phyloP scores from a whole-genome alignment of 345 rosid species.

The Stellera chamaejasme region DNA sequence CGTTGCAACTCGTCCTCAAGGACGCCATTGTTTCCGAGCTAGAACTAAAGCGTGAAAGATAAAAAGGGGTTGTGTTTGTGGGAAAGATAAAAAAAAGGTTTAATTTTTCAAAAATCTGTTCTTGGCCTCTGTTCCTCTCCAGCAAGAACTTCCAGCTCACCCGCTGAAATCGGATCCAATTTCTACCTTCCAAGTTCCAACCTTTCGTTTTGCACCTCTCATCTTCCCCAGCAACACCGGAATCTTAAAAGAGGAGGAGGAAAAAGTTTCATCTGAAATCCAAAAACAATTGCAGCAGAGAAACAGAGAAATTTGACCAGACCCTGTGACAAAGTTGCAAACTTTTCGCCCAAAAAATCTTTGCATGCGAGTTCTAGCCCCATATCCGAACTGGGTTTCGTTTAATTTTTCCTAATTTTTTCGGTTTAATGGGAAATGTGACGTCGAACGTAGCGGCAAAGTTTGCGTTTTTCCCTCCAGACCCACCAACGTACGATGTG shows the following conservation, averaged over 20 bases:
- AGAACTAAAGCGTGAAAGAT: background rate
- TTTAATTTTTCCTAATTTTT: constrained; percentile 2
- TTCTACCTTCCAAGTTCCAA: constrained; percentile 9
- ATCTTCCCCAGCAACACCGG: constrained; percentile 14
- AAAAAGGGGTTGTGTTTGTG: background rate
- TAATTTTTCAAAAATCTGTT: background rate
- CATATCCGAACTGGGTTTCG: constrained; percentile 8
- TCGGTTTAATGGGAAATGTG: constrained; percentile 74
- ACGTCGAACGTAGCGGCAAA: constrained; percentile 93
- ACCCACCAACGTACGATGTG: constrained; percentile 84
- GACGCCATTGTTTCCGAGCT: background rate
- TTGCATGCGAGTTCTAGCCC: constrained; percentile 12
- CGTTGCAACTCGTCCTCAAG: background rate
- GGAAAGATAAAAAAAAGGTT: background rate
- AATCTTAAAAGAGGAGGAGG: background rate
- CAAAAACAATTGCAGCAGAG: constrained; percentile 1
- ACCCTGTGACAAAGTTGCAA: background rate
- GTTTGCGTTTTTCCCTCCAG: constrained; percentile 97
- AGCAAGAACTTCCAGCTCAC: constrained; percentile 23
- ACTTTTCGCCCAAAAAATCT: background rate
- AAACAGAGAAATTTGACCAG: background rate
- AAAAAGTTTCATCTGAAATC: constrained; percentile 1
- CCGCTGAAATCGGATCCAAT: constrained; percentile 52
- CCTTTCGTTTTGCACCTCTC: constrained; percentile 18
- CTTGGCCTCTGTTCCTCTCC: constrained; percentile 11